phyloP scores from a whole-genome alignment of 1,284 basidiomycete species.

The Ceratorhiza oryzae-sativae region DNA sequence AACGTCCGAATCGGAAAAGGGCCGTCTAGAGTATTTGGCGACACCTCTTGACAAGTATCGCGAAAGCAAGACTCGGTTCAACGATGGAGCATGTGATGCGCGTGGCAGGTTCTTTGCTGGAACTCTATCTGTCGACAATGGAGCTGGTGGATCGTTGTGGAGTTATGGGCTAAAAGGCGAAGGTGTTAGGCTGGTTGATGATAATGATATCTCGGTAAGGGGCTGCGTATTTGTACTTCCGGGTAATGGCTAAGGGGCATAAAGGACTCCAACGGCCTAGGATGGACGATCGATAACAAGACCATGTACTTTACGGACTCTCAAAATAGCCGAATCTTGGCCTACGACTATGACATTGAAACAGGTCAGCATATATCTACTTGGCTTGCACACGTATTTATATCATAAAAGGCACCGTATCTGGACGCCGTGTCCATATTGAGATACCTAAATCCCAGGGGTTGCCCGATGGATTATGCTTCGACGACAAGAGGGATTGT shows the following conservation, averaged over 20 bases:
- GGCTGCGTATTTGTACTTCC: background rate
- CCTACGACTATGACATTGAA: slow-evolving; percentile 68
- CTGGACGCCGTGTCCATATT: slow-evolving; percentile 63
- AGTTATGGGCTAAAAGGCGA: slow-evolving; percentile 61
- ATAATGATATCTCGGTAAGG: slow-evolving; percentile 68
- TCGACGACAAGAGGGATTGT: slow-evolving; percentile 70
- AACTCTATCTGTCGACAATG: slow-evolving; percentile 61
- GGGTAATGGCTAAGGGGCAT: background rate
- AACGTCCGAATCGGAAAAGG: slow-evolving; percentile 48
- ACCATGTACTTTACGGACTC: slow-evolving; percentile 76
- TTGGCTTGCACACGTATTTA: background rate
- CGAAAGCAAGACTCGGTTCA: slow-evolving; percentile 62
- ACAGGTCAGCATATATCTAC: slow-evolving; percentile 51
- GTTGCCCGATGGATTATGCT: slow-evolving; percentile 63
- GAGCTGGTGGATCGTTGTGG: slow-evolving; percentile 61
- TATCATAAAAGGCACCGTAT: slow-evolving; percentile 46
- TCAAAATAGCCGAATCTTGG: slow-evolving; percentile 60
- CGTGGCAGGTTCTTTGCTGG: slow-evolving; percentile 69
- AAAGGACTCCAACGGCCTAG: slow-evolving; percentile 71
- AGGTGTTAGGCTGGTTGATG: slow-evolving; percentile 61
- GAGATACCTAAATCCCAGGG: slow-evolving; percentile 60
- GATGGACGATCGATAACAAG: slow-evolving; percentile 67
- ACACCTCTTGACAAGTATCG: slow-evolving; percentile 58
- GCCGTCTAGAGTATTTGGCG: slow-evolving; percentile 56
- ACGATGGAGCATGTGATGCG: slow-evolving; percentile 70